phyloP scores from a whole-genome alignment of 306 rosid species.

The Cicer pinnatifidum region DNA sequence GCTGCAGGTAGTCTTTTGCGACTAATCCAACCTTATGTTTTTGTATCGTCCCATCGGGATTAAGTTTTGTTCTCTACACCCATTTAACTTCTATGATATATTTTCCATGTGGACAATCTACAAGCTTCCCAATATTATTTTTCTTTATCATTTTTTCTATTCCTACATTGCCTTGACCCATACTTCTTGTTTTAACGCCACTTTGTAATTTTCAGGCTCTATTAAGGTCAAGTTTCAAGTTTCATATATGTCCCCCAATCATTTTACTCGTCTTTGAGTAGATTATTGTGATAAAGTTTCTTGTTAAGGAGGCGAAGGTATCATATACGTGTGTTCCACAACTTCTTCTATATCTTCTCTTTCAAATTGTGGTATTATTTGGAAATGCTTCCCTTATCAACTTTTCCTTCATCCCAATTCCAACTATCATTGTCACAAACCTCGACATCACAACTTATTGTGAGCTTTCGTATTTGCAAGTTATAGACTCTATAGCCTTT shows the following conservation, averaged over 20 bases:
- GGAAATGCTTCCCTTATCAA: background rate
- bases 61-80: background rate
- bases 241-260: no score
- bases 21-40: background rate
- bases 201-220: background rate
- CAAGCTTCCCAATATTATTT: no score
- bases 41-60: background rate
- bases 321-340: no score
- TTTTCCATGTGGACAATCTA: no score
- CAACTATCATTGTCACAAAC: background rate
- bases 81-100: no score
- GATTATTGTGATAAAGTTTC: background rate
- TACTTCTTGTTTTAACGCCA: background rate
- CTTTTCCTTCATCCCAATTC: background rate
- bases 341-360: background rate
- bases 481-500: no score
- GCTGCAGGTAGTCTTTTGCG: background rate
- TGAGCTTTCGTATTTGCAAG: no score
- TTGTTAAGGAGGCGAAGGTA: no score
- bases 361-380: background rate
- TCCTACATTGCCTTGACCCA: background rate
- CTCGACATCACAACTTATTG: background rate
- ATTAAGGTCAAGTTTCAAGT: no score
- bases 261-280: background rate
- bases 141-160: no score